Percentiles rank a stretch among this genome's conserved stretches.
Conservation (phyloP, 2,329 filamentous ascomycete genomes). For the Beauveria sp. region DNA sequence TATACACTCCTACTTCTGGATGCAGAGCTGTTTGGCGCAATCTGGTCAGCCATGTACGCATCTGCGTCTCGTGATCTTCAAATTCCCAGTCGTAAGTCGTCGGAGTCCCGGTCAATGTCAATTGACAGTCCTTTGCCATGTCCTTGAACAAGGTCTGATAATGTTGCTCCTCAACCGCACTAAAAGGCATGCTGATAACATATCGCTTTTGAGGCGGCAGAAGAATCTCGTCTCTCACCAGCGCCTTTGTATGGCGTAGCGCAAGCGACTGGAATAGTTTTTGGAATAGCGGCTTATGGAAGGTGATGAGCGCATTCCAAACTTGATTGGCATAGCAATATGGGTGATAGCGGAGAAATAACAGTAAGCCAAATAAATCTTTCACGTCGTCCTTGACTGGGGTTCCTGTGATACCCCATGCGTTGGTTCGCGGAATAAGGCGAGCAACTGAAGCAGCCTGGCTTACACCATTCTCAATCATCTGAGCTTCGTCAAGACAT, state of each 20-base stretch:
- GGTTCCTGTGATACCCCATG: conserved; percentile 86
- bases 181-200: conserved; percentile 85
- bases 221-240: conserved; percentile 68
- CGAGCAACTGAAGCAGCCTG: conserved; percentile 75
- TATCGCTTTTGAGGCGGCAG: conserved; percentile 79
- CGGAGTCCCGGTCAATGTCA: conserved; percentile 59
- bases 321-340: conserved; percentile 56
- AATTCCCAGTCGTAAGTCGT: conserved; percentile 55
- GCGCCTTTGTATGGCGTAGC: conserved; percentile 78
- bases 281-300: conserved; percentile 57
- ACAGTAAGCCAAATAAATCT: conserved; percentile 72
- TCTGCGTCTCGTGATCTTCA: conserved; percentile 56
- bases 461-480: conserved; percentile 84
- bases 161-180: conserved; percentile 82
- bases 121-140: conserved; percentile 62
- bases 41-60: conserved; percentile 72
- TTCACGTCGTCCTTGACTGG: conserved; percentile 71
- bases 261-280: conserved; percentile 64
- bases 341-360: conserved; percentile 74
- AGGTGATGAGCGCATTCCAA: conserved; percentile 60
- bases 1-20: conserved; percentile 67
- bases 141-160: conserved; percentile 69
- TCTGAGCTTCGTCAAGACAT: conserved; percentile 73
- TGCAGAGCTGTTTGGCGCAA: conserved; percentile 80
- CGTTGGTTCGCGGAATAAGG: conserved; percentile 73